A percentile compares a stretch with the other conserved stretches of the same genome.
These are phyloP conservation scores for Claviceps africana DNA, from an alignment of 2,329 filamentous ascomycete genomes.

Conservation along the genomic window DNA sequence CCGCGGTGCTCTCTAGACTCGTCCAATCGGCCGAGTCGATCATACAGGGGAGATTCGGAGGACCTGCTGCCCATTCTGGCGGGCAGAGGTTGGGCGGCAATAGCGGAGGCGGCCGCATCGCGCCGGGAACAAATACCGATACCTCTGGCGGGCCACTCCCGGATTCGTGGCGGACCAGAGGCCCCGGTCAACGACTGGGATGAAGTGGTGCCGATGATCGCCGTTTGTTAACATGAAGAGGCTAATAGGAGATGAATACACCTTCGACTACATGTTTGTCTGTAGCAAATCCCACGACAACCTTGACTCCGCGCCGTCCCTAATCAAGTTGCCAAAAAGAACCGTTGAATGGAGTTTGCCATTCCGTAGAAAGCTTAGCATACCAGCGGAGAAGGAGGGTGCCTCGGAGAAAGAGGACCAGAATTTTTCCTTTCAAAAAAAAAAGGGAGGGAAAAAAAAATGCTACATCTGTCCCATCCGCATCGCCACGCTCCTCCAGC, in stretches of 20 bases:
- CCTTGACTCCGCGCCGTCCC: no score
- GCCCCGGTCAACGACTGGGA: constrained; percentile 48
- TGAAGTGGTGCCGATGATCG: constrained; percentile 10
- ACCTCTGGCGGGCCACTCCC: constrained; percentile 37
- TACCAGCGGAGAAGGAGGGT: no score
- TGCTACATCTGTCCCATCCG: no score
- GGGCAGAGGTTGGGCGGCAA: constrained; percentile 17
- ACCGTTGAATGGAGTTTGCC: no score
- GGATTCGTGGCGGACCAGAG: constrained; percentile 50
- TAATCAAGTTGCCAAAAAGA: no score
- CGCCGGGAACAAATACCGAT: constrained; percentile 21
- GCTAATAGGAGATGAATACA: not conserved
- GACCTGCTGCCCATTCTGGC: constrained; percentile 29
- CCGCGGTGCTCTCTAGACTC: constrained; percentile 53
- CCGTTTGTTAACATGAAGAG: not conserved
- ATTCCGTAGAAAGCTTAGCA: no score
- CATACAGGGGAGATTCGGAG: constrained; percentile 29
- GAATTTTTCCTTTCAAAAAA: no score
- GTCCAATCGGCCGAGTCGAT: constrained; percentile 32
- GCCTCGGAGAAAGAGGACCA: no score
- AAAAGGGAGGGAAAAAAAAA: no score
- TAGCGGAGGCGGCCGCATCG: constrained; percentile 10
- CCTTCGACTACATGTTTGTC: not conserved
- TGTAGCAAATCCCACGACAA: not conserved
- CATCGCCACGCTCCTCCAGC: no score